A percentile compares a stretch with the other conserved stretches of the same genome.
Conservation (phyloP, 495 filamentous ascomycete genomes). For the Bathelium albidoporum region DNA sequence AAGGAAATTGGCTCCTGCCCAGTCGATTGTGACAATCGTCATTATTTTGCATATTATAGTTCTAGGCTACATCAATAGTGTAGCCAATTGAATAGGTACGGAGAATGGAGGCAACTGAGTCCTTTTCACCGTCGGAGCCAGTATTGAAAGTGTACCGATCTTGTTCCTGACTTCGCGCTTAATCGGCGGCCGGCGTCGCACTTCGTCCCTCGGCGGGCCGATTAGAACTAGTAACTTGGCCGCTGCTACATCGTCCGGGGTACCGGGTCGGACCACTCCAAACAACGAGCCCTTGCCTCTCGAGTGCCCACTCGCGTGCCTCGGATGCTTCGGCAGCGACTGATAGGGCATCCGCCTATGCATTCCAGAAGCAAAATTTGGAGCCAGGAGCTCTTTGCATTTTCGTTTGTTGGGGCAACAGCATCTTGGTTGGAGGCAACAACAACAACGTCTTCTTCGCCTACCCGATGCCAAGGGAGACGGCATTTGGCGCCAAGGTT, state of each 20-base stretch:
- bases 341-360: background rate
- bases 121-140: background rate
- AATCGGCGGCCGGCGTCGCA: background rate
- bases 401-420: background rate
- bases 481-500: too few relatives aligned
- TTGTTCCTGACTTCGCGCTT: background rate
- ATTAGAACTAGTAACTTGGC: too few relatives aligned
- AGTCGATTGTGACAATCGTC: background rate
- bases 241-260: too few relatives aligned
- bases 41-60: too few relatives aligned
- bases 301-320: background rate
- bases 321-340: background rate
- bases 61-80: too few relatives aligned
- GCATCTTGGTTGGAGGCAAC: too few relatives aligned
- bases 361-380: background rate
- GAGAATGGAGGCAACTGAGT: too few relatives aligned
- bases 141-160: background rate
- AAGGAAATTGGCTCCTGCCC: background rate
- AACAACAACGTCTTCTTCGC: too few relatives aligned
- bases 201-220: background rate
- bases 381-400: background rate
- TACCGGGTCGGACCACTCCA: too few relatives aligned
- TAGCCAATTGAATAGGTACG: too few relatives aligned
- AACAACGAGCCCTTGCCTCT: too few relatives aligned
- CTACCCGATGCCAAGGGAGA: too few relatives aligned